Conservation (phyloP, 768 basidiomycete species). For the Suillus spraguei region DNA sequence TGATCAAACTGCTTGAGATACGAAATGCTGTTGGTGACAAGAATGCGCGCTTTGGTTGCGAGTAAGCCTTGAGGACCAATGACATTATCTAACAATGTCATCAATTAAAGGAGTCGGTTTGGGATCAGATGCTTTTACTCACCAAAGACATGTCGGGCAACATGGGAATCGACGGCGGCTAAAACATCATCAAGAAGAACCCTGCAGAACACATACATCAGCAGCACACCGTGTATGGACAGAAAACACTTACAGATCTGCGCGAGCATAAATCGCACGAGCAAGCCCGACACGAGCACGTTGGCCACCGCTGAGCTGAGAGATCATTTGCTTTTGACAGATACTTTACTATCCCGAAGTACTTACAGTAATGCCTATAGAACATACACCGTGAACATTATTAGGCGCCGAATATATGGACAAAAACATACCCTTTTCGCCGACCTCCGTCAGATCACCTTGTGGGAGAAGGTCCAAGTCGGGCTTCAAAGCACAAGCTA, state of each 20-base stretch:
- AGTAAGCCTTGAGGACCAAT: slow-evolving; percentile 86
- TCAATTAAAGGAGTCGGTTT: background rate
- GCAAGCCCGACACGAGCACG: slow-evolving; percentile 84
- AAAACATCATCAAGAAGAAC: slow-evolving; percentile 89
- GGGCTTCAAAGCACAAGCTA: slow-evolving; percentile 82
- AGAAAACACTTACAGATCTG: slow-evolving; percentile 66
- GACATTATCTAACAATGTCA: slow-evolving; percentile 60
- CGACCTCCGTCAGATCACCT: slow-evolving; percentile 85
- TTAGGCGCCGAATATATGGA: background rate
- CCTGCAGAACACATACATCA: slow-evolving; percentile 34
- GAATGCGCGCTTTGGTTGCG: slow-evolving; percentile 77
- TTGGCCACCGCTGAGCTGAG: slow-evolving; percentile 79
- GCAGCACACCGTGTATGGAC: background rate
- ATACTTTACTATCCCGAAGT: slow-evolving; percentile 6
- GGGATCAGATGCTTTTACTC: background rate
- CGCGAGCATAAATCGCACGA: slow-evolving; percentile 87
- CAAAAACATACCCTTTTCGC: slow-evolving; percentile 66
- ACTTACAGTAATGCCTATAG: slow-evolving; percentile 58
- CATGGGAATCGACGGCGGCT: slow-evolving; percentile 85
- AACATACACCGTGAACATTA: background rate
- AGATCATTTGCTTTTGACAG: slow-evolving; percentile 18
- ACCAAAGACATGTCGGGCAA: slow-evolving; percentile 87
- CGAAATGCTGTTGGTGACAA: slow-evolving; percentile 89
- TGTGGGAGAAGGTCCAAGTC: slow-evolving; percentile 80
- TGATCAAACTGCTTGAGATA: slow-evolving; percentile 80